Conservation (phyloP, 495 filamentous ascomycete genomes). For the Aspergillus diversus region DNA sequence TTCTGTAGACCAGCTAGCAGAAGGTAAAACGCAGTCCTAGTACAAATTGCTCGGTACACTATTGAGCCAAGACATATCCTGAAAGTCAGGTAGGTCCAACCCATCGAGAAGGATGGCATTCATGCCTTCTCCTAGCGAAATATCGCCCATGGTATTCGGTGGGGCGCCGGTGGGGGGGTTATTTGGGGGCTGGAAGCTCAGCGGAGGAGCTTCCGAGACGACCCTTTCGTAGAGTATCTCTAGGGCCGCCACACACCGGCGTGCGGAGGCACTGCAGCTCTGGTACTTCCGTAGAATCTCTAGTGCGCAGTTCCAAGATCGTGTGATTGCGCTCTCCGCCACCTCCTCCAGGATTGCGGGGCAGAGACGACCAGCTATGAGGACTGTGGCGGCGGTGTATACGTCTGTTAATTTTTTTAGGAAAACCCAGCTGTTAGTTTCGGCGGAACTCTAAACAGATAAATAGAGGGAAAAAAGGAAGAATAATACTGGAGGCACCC, state of each 20-base stretch:
- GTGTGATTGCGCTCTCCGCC: constrained; percentile 28
- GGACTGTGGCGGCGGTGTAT: constrained; percentile 44
- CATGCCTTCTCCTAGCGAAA: constrained; percentile 37
- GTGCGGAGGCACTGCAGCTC: constrained; percentile 38
- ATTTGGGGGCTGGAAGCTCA: background rate
- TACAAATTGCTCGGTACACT: constrained; percentile 42
- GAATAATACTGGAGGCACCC: background rate
- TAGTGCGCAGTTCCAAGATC: constrained; percentile 38
- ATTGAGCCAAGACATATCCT: constrained; percentile 47
- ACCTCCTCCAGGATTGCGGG: constrained; percentile 36
- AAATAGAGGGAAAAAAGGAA: background rate
- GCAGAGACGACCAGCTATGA: constrained; percentile 41
- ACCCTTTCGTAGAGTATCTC: constrained; percentile 45
- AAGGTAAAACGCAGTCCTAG: background rate
- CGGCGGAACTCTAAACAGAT: background rate
- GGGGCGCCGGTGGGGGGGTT: background rate
- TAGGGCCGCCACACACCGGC: constrained; percentile 42
- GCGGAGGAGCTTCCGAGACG: constrained; percentile 25
- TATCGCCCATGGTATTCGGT: constrained; percentile 26
- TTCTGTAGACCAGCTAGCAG: too few species aligned
- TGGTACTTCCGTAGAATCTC: constrained; percentile 43
- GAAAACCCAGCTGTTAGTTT: background rate
- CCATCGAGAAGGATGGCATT: constrained; percentile 35
- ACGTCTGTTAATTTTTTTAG: constrained; percentile 26
- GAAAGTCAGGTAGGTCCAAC: constrained; percentile 40